Evolutionary conservation across 805 yeast genomes (phyloP).

Genomic region (Naumovozyma dairenensis): DNA sequence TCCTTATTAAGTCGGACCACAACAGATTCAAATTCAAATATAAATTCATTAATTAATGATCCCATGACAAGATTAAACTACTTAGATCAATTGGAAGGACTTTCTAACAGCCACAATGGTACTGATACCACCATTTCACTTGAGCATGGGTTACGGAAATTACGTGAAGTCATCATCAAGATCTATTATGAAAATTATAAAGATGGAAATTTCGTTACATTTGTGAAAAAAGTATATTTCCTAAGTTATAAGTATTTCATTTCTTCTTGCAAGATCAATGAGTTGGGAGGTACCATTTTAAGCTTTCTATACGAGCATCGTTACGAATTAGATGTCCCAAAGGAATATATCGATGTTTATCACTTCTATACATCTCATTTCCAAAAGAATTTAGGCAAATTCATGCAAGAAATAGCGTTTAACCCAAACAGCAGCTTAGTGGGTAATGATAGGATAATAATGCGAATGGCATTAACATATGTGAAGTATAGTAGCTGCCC

Average conservation of each 20-base stretch:
- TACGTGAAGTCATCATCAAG: constrained; percentile 21
- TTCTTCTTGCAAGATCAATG: constrained; percentile 5
- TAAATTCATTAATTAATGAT: constrained; percentile 32
- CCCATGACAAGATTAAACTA: constrained; percentile 33
- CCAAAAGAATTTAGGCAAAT: constrained; percentile 10
- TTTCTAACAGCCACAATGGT: constrained; percentile 12
- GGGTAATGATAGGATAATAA: constrained; percentile 1
- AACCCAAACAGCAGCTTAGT: no score
- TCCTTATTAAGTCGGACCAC: constrained; percentile 61
- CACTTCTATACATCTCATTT: constrained; percentile 17
- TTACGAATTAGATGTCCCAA: no score
- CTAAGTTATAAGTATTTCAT: constrained; percentile 12
- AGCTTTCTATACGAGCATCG: constrained; percentile 9
- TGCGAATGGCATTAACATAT: constrained; percentile 1
- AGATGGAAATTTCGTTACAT: constrained; percentile 9
- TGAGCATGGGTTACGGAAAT: constrained; percentile 26
- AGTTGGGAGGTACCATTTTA: constrained; percentile 11
- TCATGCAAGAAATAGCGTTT: no score
- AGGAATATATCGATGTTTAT: no score
- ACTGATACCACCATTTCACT: constrained; percentile 10
- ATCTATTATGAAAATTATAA: constrained; percentile 5
- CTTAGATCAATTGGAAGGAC: constrained; percentile 30
- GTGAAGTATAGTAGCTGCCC: constrained; percentile 2
- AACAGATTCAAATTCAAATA: constrained; percentile 32
- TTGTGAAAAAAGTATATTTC: constrained; percentile 12